These are phyloP conservation scores for Meyerozyma elateridarum DNA, from an alignment of 1,139 yeast species.

Conservation along the genomic window DNA sequence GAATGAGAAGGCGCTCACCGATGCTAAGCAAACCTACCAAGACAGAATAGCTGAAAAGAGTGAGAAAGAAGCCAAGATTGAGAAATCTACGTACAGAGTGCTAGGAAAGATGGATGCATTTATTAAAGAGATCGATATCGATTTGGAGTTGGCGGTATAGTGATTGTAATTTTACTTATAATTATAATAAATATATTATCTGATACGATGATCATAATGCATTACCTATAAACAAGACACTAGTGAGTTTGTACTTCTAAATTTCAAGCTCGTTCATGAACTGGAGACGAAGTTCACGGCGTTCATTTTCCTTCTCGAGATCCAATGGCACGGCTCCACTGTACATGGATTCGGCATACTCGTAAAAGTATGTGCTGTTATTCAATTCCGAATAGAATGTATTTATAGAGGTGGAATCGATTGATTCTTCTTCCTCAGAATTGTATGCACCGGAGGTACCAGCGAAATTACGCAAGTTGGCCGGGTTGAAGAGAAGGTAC, in stretches of 20 bases:
- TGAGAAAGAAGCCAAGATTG: conserved; percentile 37
- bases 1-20: conserved; percentile 40
- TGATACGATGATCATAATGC: conserved; percentile 1
- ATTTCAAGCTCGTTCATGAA: conserved; percentile 29
- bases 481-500: conserved; percentile 10
- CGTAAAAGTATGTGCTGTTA: conserved; percentile 12
- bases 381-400: conserved; percentile 13
- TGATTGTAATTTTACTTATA: conserved; percentile 4
- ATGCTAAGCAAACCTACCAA: conserved; percentile 34
- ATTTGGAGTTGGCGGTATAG: conserved; percentile 21
- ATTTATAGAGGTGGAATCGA: conserved; percentile 15
- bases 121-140: conserved; percentile 31
- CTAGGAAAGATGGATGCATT: conserved; percentile 43
- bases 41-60: conserved; percentile 33
- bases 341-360: conserved; percentile 11
- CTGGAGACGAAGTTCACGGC: conserved; percentile 37
- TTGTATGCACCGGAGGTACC: conserved; percentile 5
- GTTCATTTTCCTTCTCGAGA: conserved; percentile 31
- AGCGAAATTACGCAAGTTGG: conserved; percentile 7
- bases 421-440: conserved; percentile 9
- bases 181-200: not conserved
- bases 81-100: conserved; percentile 38
- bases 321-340: conserved; percentile 27
- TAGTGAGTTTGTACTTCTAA: too few relatives aligned
- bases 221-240: conserved; percentile 1